phyloP scores from a whole-genome alignment of 176 grass and related monocot genomes.

The Cymbopogon citratus region DNA sequence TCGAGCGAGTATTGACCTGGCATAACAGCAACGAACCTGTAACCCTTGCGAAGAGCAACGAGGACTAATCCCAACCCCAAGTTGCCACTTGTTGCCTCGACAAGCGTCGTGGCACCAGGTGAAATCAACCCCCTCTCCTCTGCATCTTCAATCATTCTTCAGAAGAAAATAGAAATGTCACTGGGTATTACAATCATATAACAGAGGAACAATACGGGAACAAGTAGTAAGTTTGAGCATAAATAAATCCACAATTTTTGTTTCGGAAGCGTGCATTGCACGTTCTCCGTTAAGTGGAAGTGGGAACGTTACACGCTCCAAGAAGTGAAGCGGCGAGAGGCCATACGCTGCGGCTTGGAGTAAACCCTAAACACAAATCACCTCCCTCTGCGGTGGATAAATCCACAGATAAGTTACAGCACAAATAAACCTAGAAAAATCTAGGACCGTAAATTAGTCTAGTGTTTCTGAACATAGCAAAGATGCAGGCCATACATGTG shows the following conservation, averaged over 20 bases:
- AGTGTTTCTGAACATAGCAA: background rate
- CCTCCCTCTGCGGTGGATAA: no score
- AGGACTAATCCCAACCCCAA: slow-evolving; percentile 51
- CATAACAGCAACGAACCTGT: slow-evolving; percentile 62
- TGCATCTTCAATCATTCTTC: slow-evolving; percentile 87
- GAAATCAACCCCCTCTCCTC: slow-evolving; percentile 68
- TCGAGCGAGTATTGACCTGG: slow-evolving; percentile 61
- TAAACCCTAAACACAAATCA: no score
- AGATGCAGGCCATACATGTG: background rate
- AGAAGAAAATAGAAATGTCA: slow-evolving; percentile 1
- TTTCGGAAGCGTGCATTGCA: no score
- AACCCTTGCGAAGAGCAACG: slow-evolving; percentile 55
- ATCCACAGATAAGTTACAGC: no score
- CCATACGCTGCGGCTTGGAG: no score
- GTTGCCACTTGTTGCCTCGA: slow-evolving; percentile 64
- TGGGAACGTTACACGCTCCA: no score
- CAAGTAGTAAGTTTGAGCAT: no score
- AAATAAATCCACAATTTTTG: no score
- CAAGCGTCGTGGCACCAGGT: slow-evolving; percentile 55
- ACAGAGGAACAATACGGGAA: no score
- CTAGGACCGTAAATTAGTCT: background rate
- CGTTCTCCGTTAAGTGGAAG: no score
- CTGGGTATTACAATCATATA: background rate
- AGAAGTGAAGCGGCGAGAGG: no score
- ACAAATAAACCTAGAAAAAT: no score